These are phyloP conservation scores for Xylaria arbuscula DNA, from an alignment of 2,329 filamentous ascomycete species.

Conservation along the genomic window DNA sequence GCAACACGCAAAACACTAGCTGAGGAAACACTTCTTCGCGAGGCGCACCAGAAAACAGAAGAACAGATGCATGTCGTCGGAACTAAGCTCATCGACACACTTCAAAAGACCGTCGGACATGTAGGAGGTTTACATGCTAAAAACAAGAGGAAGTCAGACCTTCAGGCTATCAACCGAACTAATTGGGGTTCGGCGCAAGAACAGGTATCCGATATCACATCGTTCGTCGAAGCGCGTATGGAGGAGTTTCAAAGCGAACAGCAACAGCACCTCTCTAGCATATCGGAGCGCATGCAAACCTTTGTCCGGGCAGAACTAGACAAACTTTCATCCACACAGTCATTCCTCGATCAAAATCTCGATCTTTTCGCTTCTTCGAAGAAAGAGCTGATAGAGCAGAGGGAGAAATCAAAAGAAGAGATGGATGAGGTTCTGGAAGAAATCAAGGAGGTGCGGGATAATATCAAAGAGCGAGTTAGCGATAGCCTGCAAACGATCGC, in stretches of 20 bases:
- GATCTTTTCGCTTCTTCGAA: constrained; percentile 75
- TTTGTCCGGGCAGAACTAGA: constrained; percentile 82
- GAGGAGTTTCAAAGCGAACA: constrained; percentile 79
- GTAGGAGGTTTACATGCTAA: constrained; percentile 87
- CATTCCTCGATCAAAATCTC: constrained; percentile 76
- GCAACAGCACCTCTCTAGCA: constrained; percentile 71
- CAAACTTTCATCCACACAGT: constrained; percentile 76
- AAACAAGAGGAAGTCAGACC: constrained; percentile 83
- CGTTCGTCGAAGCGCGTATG: constrained; percentile 79
- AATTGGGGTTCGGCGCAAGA: constrained; percentile 82
- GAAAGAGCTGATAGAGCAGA: constrained; percentile 74
- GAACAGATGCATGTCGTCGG: constrained; percentile 79
- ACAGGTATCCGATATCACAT: constrained; percentile 80
- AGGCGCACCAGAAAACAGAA: constrained; percentile 89
- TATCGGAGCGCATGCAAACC: constrained; percentile 77
- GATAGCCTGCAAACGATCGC: constrained; percentile 87
- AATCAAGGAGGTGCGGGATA: constrained; percentile 88
- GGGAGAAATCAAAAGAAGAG: constrained; percentile 77
- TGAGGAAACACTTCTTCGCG: constrained; percentile 82
- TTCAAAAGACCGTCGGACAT: constrained; percentile 82
- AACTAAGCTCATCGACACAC: constrained; percentile 78
- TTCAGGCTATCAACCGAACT: constrained; percentile 81
- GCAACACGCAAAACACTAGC: constrained; percentile 80
- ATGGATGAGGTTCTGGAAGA: constrained; percentile 94
- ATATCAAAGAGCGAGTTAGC: constrained; percentile 86